Evolutionary conservation across 2,329 filamentous ascomycete genomes (phyloP).

Genomic region (Penicillium sp.): DNA sequence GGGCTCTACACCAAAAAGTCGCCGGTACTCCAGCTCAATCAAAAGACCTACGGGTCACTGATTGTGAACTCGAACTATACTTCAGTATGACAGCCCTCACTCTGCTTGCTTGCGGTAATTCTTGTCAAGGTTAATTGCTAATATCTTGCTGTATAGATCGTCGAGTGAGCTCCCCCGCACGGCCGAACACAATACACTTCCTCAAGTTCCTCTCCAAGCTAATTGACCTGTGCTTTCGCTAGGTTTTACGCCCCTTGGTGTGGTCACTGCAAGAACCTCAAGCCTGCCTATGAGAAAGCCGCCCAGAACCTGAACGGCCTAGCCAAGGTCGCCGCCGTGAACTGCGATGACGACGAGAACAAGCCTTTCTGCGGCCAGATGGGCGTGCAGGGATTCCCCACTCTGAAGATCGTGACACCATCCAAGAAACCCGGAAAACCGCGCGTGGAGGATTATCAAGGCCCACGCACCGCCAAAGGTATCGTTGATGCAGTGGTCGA

Average conservation of each 20-base stretch:
- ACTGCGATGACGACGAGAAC: slow-evolving; percentile 93
- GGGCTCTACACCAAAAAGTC: slow-evolving; percentile 84
- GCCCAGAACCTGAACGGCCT: slow-evolving; percentile 87
- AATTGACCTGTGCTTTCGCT: slow-evolving; percentile 37
- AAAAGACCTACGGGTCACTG: slow-evolving; percentile 75
- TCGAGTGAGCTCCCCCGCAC: slow-evolving; percentile 50
- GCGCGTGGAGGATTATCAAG: slow-evolving; percentile 86
- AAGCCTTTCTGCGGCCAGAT: slow-evolving; percentile 82
- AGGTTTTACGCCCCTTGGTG: slow-evolving; percentile 99
- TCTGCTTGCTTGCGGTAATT: neutral
- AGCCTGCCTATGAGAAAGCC: slow-evolving; percentile 92
- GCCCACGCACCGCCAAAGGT: slow-evolving; percentile 75
- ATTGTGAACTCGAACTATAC: slow-evolving; percentile 90
- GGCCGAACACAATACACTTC: slow-evolving; percentile 1
- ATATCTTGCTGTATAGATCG: slow-evolving; percentile 42
- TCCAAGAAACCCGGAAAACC: slow-evolving; percentile 79
- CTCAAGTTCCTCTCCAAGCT: slow-evolving; percentile 15
- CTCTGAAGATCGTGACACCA: slow-evolving; percentile 88
- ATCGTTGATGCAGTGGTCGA: slow-evolving; percentile 84
- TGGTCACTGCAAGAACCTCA: slow-evolving; percentile 93
- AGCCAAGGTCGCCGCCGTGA: slow-evolving; percentile 89
- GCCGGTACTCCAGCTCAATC: slow-evolving; percentile 79
- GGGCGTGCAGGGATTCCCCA: slow-evolving; percentile 92
- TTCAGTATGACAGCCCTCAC: slow-evolving; percentile 62
- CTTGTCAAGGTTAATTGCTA: neutral